phyloP scores from a whole-genome alignment of 306 rosid species.

The Ormosia semicastrata region DNA sequence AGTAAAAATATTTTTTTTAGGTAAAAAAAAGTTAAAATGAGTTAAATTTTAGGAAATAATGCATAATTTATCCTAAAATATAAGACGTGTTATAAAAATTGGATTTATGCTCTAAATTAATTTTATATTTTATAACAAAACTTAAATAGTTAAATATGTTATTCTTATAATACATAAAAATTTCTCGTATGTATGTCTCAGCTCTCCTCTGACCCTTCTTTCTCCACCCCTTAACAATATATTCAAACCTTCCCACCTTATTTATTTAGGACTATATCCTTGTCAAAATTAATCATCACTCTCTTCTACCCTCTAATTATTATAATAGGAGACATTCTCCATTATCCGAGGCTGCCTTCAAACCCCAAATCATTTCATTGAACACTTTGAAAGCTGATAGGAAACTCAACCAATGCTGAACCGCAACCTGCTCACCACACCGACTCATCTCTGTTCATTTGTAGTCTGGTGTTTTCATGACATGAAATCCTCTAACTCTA shows the following conservation, averaged over 20 bases:
- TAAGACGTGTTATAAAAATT: neutral
- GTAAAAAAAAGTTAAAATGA: no score
- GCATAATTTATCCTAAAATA: no score
- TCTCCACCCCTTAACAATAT: neutral
- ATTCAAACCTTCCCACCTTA: neutral
- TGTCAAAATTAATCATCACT: neutral
- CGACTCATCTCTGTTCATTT: neutral
- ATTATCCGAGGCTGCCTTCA: neutral
- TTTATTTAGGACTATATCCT: neutral
- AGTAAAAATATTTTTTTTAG: no score
- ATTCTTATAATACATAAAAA: neutral
- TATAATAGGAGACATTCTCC: neutral
- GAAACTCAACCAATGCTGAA: neutral
- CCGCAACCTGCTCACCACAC: neutral
- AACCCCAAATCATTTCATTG: slow-evolving; percentile 6
- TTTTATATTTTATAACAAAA: neutral
- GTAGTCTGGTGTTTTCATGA: neutral
- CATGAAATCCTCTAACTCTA: slow-evolving; percentile 9
- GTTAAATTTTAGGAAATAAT: no score
- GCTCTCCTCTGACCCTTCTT: no score
- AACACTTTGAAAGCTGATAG: slow-evolving; percentile 7
- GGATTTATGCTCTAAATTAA: neutral
- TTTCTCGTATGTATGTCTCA: no score
- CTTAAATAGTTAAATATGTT: no score
- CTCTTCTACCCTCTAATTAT: neutral